Evolutionary conservation across 2,329 filamentous ascomycete genomes (phyloP).

Genomic region (Cucurbitaria berberidis): DNA sequence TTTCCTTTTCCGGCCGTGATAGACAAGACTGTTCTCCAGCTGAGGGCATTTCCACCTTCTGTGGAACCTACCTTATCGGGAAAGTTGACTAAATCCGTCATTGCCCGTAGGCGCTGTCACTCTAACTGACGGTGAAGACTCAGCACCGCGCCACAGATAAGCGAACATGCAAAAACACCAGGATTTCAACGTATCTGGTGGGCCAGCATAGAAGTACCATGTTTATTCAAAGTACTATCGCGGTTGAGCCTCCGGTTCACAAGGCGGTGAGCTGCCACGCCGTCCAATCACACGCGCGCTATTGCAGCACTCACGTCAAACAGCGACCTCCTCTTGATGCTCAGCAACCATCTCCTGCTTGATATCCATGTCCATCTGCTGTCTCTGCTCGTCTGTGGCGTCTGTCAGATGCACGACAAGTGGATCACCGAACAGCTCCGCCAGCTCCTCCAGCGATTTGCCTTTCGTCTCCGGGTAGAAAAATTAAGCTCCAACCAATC

Average conservation of each 20-base stretch:
- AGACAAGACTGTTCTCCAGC: not conserved
- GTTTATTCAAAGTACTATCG: not conserved
- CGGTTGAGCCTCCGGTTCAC: no score
- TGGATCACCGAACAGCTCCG: conserved; percentile 60
- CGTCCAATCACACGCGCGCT: no score
- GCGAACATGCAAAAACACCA: not conserved
- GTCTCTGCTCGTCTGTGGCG: conserved; percentile 26
- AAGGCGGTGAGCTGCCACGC: no score
- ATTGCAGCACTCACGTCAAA: not conserved
- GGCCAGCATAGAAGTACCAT: not conserved
- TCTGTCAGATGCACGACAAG: conserved; percentile 30
- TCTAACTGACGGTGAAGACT: not conserved
- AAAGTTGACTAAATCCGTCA: not conserved
- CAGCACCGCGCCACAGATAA: not conserved
- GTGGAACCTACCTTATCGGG: not conserved
- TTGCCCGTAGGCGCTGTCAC: not conserved
- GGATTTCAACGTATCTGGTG: not conserved
- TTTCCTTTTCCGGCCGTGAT: not conserved
- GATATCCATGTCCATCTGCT: conserved; percentile 23
- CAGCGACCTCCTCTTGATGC: conserved; percentile 7
- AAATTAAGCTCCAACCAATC: conserved; percentile 51
- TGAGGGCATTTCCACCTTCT: not conserved
- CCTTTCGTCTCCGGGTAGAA: conserved; percentile 64
- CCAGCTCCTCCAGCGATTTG: conserved; percentile 66
- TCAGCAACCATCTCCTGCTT: conserved; percentile 21